Base-by-base conservation (phyloP, 2,329 filamentous ascomycete species). In the Aspergillus fischeri region DNA sequence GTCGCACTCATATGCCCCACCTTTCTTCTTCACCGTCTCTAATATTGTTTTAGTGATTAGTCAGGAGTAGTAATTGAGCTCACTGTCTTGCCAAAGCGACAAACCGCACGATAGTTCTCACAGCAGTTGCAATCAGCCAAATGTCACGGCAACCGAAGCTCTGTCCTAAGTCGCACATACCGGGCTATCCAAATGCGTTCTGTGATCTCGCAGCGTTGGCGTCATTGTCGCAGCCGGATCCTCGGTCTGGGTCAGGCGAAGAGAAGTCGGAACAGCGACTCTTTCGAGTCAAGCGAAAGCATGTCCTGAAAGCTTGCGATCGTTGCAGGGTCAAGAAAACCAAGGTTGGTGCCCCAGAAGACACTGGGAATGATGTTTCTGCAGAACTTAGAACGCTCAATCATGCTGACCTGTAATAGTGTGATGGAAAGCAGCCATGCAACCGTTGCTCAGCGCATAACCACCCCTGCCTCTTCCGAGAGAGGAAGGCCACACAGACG, bases 321-420 rank as follows among this genome's bases (percentile, higher is more conserved):
- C 74, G 75, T n/a, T 77, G 75, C 62, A 72, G 75, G 54, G 73
- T 77, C 48, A 77, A 77, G 60, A 77, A 77, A 63, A 77, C 75
- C 56, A 77, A 77, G 70, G 75, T 77, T 58, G 57, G 63, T 67
- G 58, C 44, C 21, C 3, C 3, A 24, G 5, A 14, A 11, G 21
- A 24, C 11, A 14, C 21, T 24, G 3, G 4, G 24, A 1, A 24
- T 9, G 11, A 24, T 11, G 44, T 27, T 21, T 17, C 21, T 17
- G 24, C 24, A 14, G 11, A 10, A 7, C 24, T 14, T 6, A 21
- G 21, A 9, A 25, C 24, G 24, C 27, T 47, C 47, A 51, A 38
- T 35, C 25, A 57, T 63, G 47, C 62, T 65, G 32, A 58, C 56
- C 52, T 32, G 47, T 47, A n/a, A 8, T 56, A 77, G 75, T 77